Percentiles rank a stretch among this genome's conserved stretches.
phyloP scores from a whole-genome alignment of 306 rosid genomes.

The Nissolia schottii region DNA sequence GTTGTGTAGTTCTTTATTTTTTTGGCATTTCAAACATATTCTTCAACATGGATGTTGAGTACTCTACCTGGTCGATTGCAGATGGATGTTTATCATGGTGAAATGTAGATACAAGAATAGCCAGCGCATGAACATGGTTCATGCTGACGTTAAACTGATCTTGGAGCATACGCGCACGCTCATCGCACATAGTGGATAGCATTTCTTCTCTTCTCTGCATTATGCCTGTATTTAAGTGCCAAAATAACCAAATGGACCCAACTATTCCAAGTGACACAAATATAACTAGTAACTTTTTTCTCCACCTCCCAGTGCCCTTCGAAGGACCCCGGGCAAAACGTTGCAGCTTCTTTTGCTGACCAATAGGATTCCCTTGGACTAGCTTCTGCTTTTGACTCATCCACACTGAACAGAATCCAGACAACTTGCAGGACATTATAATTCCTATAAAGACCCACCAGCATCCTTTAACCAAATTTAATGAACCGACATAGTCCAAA shows the following conservation, averaged over 20 bases:
- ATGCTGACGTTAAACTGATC: constrained; percentile 95
- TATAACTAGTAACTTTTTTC: constrained; percentile 53
- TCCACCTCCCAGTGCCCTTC: constrained; percentile 69
- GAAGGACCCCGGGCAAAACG: constrained; percentile 36
- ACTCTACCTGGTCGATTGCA: constrained; percentile 81
- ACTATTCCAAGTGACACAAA: constrained; percentile 48
- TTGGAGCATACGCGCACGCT: constrained; percentile 95
- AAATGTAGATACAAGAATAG: constrained; percentile 90
- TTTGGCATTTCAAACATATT: not conserved
- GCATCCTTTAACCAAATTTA: constrained; percentile 34
- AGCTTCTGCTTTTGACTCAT: constrained; percentile 38
- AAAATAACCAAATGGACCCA: constrained; percentile 58
- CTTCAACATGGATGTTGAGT: not conserved
- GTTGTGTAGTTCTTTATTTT: not conserved
- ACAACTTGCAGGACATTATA: constrained; percentile 41
- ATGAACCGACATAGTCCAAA: constrained; percentile 25
- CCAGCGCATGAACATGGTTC: constrained; percentile 95
- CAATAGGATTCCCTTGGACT: constrained; percentile 26
- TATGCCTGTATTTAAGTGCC: constrained; percentile 48
- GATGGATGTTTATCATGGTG: constrained; percentile 90
- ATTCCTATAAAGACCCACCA: constrained; percentile 58
- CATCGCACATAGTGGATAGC: constrained; percentile 94
- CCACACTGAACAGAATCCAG: constrained; percentile 39
- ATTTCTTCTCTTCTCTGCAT: constrained; percentile 63
- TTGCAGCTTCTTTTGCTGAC: constrained; percentile 38